Conservation (phyloP, 208 protist genomes). For the Leishmania mexicana region DNA sequence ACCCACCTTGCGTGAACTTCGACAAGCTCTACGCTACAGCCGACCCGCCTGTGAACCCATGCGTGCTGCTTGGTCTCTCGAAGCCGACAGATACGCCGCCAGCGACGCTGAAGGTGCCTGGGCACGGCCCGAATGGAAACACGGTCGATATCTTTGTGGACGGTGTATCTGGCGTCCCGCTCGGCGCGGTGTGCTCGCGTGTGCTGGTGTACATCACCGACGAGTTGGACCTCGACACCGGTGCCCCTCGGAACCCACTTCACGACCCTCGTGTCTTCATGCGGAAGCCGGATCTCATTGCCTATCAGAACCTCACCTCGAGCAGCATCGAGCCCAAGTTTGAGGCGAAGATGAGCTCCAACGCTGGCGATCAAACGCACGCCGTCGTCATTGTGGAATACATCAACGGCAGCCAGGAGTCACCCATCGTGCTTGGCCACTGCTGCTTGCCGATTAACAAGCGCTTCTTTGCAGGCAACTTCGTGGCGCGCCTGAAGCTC, state of each 20-base stretch:
- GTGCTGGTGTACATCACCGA: constrained; percentile 65
- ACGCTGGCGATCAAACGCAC: constrained; percentile 21
- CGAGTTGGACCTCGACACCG: constrained; percentile 37
- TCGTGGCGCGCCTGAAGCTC: constrained; percentile 54
- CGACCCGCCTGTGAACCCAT: constrained; percentile 27
- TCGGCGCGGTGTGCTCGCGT: constrained; percentile 57
- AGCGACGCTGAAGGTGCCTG: constrained; percentile 13
- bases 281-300: constrained; percentile 50
- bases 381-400: constrained; percentile 78
- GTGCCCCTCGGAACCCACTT: constrained; percentile 31
- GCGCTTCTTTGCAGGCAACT: constrained; percentile 56
- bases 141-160: constrained; percentile 51
- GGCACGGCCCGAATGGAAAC: constrained; percentile 30
- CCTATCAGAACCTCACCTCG: constrained; percentile 47
- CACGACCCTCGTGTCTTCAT: constrained; percentile 50
- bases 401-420: constrained; percentile 25
- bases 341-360: constrained; percentile 25
- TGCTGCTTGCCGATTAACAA: constrained; percentile 61
- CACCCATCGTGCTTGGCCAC: constrained; percentile 62
- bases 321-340: constrained; percentile 53
- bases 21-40: constrained; percentile 30
- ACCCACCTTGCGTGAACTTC: constrained; percentile 28
- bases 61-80: constrained; percentile 43
- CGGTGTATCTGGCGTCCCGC: constrained; percentile 49
- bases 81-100: constrained; percentile 26